Evolutionary conservation across 768 basidiomycete genomes (phyloP).

Genomic region (Suillus subalutaceus): DNA sequence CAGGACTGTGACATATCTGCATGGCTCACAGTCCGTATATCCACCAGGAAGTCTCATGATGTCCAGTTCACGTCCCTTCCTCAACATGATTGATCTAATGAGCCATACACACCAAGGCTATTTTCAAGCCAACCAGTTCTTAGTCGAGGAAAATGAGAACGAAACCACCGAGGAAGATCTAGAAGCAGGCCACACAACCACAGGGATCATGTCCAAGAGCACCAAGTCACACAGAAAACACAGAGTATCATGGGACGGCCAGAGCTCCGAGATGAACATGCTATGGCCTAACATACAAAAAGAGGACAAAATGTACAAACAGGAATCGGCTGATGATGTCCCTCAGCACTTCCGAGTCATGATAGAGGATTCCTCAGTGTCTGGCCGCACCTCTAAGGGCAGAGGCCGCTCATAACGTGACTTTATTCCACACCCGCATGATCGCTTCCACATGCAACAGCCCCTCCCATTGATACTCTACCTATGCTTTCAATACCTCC

Average conservation of each 20-base stretch:
- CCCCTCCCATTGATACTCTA: slow-evolving; percentile 39
- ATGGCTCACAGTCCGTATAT: slow-evolving; percentile 36
- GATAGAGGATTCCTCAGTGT: slow-evolving; percentile 64
- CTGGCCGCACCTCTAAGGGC: slow-evolving; percentile 33
- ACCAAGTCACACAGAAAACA: slow-evolving; percentile 49
- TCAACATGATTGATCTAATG: slow-evolving; percentile 83
- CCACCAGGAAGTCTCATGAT: slow-evolving; percentile 19
- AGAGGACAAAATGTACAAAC: slow-evolving; percentile 60
- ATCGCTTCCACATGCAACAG: slow-evolving; percentile 40
- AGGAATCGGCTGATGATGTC: slow-evolving; percentile 81
- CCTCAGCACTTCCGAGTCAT: slow-evolving; percentile 87
- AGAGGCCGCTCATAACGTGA: slow-evolving; percentile 50
- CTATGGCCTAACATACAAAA: slow-evolving; percentile 74
- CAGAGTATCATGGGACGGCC: slow-evolving; percentile 60
- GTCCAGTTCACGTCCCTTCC: slow-evolving; percentile 76
- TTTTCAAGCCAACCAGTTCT: slow-evolving; percentile 68
- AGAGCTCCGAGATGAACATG: slow-evolving; percentile 55
- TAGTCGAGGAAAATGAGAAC: slow-evolving; percentile 70
- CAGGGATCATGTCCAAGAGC: slow-evolving; percentile 23
- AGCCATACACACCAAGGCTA: slow-evolving; percentile 76
- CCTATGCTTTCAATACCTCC: slow-evolving; percentile 56
- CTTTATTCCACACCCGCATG: slow-evolving; percentile 52
- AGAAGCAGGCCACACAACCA: slow-evolving; percentile 58
- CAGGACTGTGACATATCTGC: slow-evolving; percentile 20
- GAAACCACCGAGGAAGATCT: slow-evolving; percentile 56